Conservation (phyloP, 805 yeast species). For the Blastobotrys chiropterorum region DNA sequence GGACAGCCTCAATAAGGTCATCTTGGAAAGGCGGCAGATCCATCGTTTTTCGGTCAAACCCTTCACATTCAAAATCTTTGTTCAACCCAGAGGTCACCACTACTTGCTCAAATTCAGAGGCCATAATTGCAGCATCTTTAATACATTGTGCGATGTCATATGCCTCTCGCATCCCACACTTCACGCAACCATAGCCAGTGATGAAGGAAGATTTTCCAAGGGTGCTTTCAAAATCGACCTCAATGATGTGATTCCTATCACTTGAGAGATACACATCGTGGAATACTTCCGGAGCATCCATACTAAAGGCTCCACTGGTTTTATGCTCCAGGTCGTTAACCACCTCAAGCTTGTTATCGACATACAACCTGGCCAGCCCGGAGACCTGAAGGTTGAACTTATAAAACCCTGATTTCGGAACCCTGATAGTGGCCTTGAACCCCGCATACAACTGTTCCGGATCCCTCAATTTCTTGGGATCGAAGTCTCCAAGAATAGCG, state of each 20-base stretch:
- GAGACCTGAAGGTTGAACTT: slow-evolving; percentile 43
- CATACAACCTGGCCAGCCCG: slow-evolving; percentile 49
- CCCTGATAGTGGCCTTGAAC: slow-evolving; percentile 37
- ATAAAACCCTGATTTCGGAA: slow-evolving; percentile 43
- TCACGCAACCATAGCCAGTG: slow-evolving; percentile 16
- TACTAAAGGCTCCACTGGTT: slow-evolving; percentile 37
- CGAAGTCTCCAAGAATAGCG: slow-evolving; percentile 2
- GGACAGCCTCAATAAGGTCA: slow-evolving; percentile 39
- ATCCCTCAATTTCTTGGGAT: slow-evolving; percentile 1
- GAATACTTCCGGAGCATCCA: slow-evolving; percentile 42
- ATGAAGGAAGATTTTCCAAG: slow-evolving; percentile 30
- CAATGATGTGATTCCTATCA: slow-evolving; percentile 48
- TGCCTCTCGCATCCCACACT: slow-evolving; percentile 17
- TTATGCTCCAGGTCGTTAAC: slow-evolving; percentile 49
- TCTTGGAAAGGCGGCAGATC: slow-evolving; percentile 44
- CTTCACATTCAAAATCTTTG: slow-evolving; percentile 53
- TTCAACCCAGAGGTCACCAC: slow-evolving; percentile 46
- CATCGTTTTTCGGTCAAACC: slow-evolving; percentile 47
- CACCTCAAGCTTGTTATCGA: slow-evolving; percentile 45
- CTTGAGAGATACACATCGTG: slow-evolving; percentile 40
- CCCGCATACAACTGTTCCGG: slow-evolving; percentile 28
- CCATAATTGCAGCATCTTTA: slow-evolving; percentile 41
- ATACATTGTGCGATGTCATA: slow-evolving; percentile 31
- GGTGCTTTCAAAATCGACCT: slow-evolving; percentile 42
- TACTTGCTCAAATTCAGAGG: slow-evolving; percentile 48